Evolutionary conservation across 768 basidiomycete genomes (phyloP).

Genomic region (Kwoniella shandongensis): DNA sequence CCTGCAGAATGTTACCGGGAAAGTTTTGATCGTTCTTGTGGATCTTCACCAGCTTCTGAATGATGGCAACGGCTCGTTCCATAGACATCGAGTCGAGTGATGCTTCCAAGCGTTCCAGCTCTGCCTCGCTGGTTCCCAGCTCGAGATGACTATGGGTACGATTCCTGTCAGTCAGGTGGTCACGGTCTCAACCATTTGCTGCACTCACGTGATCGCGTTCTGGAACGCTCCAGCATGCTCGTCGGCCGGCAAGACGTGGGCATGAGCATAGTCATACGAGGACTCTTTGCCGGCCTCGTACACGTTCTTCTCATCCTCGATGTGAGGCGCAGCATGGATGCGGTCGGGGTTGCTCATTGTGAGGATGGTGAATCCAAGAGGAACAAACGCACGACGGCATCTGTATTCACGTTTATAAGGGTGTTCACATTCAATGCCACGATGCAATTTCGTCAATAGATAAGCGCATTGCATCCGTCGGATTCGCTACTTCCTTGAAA

Average conservation of each 20-base stretch:
- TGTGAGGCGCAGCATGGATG: not conserved
- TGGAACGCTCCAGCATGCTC: too few relatives aligned
- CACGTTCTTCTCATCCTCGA: conserved; percentile 1
- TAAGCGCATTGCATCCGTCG: too few relatives aligned
- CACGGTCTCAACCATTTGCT: not conserved
- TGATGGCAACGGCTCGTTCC: conserved; percentile 6
- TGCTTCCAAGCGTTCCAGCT: not conserved
- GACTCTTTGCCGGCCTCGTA: not conserved
- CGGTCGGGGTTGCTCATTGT: not conserved
- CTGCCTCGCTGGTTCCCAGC: conserved; percentile 8
- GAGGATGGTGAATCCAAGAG: not conserved
- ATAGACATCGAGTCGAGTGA: not conserved
- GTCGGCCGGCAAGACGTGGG: too few relatives aligned
- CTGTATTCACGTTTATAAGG: too few relatives aligned
- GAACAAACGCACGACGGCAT: too few relatives aligned
- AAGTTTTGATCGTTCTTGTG: conserved; percentile 22
- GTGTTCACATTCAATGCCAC: too few relatives aligned
- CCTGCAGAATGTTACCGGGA: conserved; percentile 1
- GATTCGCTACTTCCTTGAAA: too few relatives aligned
- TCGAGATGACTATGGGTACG: not conserved
- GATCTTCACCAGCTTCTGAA: conserved; percentile 5
- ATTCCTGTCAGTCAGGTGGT: too few relatives aligned
- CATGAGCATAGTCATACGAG: too few relatives aligned
- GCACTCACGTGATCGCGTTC: not conserved
- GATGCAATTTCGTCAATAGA: too few relatives aligned